phyloP scores from a whole-genome alignment of 306 rosid species.

The Cucumis melo region DNA sequence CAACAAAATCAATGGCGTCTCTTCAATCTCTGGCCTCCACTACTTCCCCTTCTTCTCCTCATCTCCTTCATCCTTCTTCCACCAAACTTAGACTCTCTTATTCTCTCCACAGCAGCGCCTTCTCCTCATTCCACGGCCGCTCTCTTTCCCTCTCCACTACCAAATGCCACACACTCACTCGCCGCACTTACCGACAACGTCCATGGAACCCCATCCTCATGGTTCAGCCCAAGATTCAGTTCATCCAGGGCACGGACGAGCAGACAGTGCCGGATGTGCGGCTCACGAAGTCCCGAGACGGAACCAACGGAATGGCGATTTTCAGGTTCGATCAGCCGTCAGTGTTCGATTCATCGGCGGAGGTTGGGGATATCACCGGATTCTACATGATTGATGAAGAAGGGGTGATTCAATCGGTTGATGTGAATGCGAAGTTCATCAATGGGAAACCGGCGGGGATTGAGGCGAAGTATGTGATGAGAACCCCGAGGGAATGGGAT shows the following conservation, averaged over 20 bases:
- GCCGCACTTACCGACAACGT: conserved; percentile 11
- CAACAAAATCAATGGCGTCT: conserved; percentile 44
- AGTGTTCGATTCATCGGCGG: conserved; percentile 88
- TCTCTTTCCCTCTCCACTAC: conserved; percentile 24
- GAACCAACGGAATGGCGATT: conserved; percentile 88
- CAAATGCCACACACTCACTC: conserved; percentile 19
- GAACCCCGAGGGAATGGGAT: conserved; percentile 82
- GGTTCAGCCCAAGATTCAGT: conserved; percentile 70
- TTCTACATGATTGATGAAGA: conserved; percentile 97
- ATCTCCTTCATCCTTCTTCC: conserved; percentile 44
- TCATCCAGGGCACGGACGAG: conserved; percentile 97
- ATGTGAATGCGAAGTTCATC: conserved; percentile 84
- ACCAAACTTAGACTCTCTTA: conserved; percentile 28
- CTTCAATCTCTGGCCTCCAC: conserved; percentile 62
- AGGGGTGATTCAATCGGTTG: conserved; percentile 85
- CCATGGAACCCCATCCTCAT: conserved; percentile 27
- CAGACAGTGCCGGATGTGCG: conserved; percentile 85
- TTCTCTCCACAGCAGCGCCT: conserved; percentile 22
- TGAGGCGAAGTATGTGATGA: conserved; percentile 87
- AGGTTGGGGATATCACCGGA: conserved; percentile 94
- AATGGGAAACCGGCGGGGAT: conserved; percentile 88
- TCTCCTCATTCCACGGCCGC: conserved; percentile 58
- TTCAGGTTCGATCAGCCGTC: conserved; percentile 90
- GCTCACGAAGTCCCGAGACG: conserved; percentile 85
- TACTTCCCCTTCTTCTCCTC: conserved; percentile 41